Conservation (phyloP, 805 yeast species). For the Kodamaea laetipori region DNA sequence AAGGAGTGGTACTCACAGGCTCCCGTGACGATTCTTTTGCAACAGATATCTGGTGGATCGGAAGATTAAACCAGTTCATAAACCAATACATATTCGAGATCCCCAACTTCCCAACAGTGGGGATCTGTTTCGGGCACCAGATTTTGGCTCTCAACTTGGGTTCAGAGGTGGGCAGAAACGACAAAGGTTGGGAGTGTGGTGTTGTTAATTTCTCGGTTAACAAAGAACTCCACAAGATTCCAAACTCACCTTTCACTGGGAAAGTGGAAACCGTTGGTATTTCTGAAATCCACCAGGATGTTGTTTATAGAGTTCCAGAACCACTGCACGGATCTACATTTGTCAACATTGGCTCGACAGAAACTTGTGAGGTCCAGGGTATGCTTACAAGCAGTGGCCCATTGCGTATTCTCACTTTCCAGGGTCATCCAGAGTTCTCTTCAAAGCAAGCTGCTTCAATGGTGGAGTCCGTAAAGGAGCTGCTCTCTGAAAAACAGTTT, state of each 20-base stretch:
- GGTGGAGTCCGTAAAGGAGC: conserved; percentile 19
- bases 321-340: conserved; percentile 31
- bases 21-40: conserved; percentile 51
- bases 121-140: conserved; percentile 90
- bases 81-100: conserved; percentile 16
- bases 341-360: conserved; percentile 52
- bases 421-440: conserved; percentile 88
- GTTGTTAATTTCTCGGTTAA: conserved; percentile 52
- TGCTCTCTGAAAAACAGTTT: conserved; percentile 27
- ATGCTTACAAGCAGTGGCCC: conserved; percentile 48
- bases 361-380: conserved; percentile 67
- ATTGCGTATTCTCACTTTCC: conserved; percentile 62
- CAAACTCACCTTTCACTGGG: conserved; percentile 32
- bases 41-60: conserved; percentile 31
- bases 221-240: conserved; percentile 33
- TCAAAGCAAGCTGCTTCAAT: conserved; percentile 32
- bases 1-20: conserved; percentile 55
- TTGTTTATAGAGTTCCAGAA: conserved; percentile 42
- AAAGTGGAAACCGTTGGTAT: conserved; percentile 54
- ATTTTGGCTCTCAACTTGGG: conserved; percentile 69
- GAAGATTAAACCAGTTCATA: conserved; percentile 38
- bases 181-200: conserved; percentile 76
- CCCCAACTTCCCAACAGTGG: conserved; percentile 52
- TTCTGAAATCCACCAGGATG: conserved; percentile 41
- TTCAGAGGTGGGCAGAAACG: conserved; percentile 55